Base-by-base conservation (phyloP, 164 flowering plant genomes). In the Umbilicus rupestris region DNA sequence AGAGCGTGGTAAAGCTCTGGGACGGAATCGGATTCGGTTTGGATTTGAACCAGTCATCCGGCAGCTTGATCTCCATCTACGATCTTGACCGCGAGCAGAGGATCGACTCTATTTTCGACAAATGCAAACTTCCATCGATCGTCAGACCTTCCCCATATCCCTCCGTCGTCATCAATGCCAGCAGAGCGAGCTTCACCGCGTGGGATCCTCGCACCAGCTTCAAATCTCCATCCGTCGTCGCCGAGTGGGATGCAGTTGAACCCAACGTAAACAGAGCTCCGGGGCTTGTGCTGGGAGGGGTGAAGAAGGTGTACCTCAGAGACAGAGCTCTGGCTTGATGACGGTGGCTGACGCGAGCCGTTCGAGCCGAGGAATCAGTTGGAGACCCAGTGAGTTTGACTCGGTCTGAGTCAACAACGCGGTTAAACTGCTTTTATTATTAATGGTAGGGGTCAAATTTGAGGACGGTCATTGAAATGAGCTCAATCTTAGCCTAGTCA, bases 1-100 rank as follows among this genome's bases (percentile, higher is more conserved):
- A 73, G 41, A 82, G 76, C 66, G 90, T 88, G 17, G 97, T 91
- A 16, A 91, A 86, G 75, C 75, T 89, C 0, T 91, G 96, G 97
- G 90, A 89, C 26, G 83, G 80, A 2, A 70, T 81, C 8, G 79
- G 71, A 16, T 33, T 74, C 1, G 74, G 73, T 33, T 39, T 78
- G 11, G 79, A 80, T 14, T 19, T 42, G 42, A 72, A 74, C 7
- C 68, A 71, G 29, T 46, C 74, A 0, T 39, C 73, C 3, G 57
- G 63, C 7, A 76, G 73, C 41, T 62, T 66, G 0, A 70, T 81
- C 41, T 72, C 85, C 11, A 42, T 82, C 22, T 80, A 76, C 77
- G 89, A 83, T 52, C 47, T 69, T 17, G 60, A 72, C 70, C 57
- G 52, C 1, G 73, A 71, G 4, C 68, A 63, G 42, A 72, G 41